These are phyloP conservation scores for Rubroshorea leprosula DNA, from an alignment of 345 rosid species.

Conservation along the genomic window DNA sequence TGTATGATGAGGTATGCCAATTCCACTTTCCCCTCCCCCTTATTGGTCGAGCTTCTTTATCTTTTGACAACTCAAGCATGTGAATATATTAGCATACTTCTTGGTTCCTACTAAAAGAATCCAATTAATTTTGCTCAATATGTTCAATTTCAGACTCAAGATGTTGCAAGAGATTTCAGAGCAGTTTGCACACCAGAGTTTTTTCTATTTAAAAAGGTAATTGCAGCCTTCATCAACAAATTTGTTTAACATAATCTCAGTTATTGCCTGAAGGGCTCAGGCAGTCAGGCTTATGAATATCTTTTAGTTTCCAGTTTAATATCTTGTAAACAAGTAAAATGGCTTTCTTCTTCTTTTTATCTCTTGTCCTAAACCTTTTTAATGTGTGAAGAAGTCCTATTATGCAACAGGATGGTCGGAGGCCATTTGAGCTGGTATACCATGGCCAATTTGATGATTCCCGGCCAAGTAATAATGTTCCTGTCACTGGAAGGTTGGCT, in stretches of 20 bases:
- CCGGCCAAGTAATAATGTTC: slow-evolving; percentile 62
- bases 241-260: too few relatives aligned
- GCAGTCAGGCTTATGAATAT: too few relatives aligned
- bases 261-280: too few relatives aligned
- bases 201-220: slow-evolving; percentile 78
- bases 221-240: too few relatives aligned
- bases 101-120: slow-evolving; percentile 2
- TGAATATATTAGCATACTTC: too few relatives aligned
- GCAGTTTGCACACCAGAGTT: slow-evolving; percentile 93
- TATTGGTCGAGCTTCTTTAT: too few relatives aligned
- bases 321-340: neutral
- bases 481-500: slow-evolving; percentile 75
- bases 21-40: neutral
- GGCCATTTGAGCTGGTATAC: slow-evolving; percentile 91
- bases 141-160: slow-evolving; percentile 56
- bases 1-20: slow-evolving; percentile 63
- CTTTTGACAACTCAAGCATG: too few relatives aligned
- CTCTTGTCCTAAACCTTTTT: neutral
- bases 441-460: slow-evolving; percentile 94
- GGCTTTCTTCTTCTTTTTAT: slow-evolving; percentile 1
- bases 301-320: slow-evolving; percentile 1
- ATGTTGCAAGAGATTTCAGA: slow-evolving; percentile 66
- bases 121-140: neutral
- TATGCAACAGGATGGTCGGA: slow-evolving; percentile 59
- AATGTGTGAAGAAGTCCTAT: neutral